These are phyloP conservation scores for Fusarium avenaceum DNA, from an alignment of 2,329 filamentous ascomycete species.

Conservation along the genomic window DNA sequence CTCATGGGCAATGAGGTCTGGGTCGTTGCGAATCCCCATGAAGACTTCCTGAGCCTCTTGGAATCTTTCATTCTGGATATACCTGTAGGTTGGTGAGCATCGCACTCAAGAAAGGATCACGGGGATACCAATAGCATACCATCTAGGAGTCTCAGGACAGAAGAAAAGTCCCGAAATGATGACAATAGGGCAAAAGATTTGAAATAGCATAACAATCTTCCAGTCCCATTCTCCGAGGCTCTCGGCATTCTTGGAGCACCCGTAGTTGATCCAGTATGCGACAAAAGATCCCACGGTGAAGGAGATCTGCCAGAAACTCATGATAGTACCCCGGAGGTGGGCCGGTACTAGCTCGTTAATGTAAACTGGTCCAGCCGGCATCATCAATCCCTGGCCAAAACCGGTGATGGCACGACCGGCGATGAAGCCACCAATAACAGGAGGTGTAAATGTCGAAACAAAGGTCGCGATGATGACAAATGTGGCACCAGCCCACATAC, in stretches of 20 bases:
- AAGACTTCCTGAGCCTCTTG: slow-evolving; percentile 5
- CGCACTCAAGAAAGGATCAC: slow-evolving; percentile 59
- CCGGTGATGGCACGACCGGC: slow-evolving; percentile 76
- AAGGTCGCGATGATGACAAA: slow-evolving; percentile 9
- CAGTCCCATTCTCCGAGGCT: slow-evolving; percentile 77
- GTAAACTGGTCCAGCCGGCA: slow-evolving; percentile 76
- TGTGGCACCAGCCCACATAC: background rate
- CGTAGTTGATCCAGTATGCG: slow-evolving; percentile 69
- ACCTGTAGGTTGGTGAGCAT: background rate
- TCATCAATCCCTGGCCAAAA: slow-evolving; percentile 75
- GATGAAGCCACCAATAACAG: slow-evolving; percentile 71
- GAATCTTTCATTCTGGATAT: slow-evolving; percentile 57
- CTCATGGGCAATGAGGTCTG: background rate
- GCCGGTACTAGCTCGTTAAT: slow-evolving; percentile 75
- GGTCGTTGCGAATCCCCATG: background rate
- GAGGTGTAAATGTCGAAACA: slow-evolving; percentile 12
- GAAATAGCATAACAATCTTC: slow-evolving; percentile 79
- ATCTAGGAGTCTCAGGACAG: slow-evolving; percentile 76
- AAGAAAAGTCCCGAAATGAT: slow-evolving; percentile 74
- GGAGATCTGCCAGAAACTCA: slow-evolving; percentile 76
- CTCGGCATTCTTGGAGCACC: slow-evolving; percentile 65
- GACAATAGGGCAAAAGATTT: slow-evolving; percentile 72
- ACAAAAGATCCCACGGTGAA: slow-evolving; percentile 71
- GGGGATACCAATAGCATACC: slow-evolving; percentile 70
- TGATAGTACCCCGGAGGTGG: slow-evolving; percentile 73